Percentiles rank a stretch among this genome's conserved stretches.
Evolutionary conservation across 192 early-diverging fungal genomes (phyloP).

Genomic region (Backusella circina): DNA sequence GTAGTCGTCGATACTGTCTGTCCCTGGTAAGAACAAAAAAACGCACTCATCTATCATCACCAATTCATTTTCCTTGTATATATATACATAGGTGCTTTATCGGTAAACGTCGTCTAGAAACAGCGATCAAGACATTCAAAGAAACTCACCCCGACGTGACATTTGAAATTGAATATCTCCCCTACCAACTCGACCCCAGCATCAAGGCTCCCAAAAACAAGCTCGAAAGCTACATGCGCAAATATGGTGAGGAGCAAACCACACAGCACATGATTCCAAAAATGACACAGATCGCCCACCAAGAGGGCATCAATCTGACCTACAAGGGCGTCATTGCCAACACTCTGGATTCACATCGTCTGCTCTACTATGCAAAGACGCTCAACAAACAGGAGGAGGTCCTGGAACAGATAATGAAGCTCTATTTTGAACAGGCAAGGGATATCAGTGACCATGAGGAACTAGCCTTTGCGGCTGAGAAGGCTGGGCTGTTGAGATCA

Average conservation of each 20-base stretch:
- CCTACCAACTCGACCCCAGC: conserved; percentile 65
- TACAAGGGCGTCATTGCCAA: conserved; percentile 65
- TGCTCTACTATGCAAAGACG: conserved; percentile 53
- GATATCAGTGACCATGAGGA: conserved; percentile 60
- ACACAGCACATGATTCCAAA: conserved; percentile 44
- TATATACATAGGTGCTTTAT: conserved; percentile 54
- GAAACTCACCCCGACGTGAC: conserved; percentile 47
- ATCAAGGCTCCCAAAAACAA: conserved; percentile 47
- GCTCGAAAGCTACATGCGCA: conserved; percentile 50
- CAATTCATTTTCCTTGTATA: background rate
- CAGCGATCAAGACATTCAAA: conserved; percentile 46
- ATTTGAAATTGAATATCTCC: conserved; percentile 61
- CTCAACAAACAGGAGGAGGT: conserved; percentile 53
- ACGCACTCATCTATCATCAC: background rate
- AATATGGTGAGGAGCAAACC: conserved; percentile 64
- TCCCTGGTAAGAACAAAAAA: conserved; percentile 46
- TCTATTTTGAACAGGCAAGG: conserved; percentile 72
- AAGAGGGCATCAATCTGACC: conserved; percentile 65
- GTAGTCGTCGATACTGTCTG: conserved; percentile 67
- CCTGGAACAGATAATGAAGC: conserved; percentile 56
- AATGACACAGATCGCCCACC: conserved; percentile 50
- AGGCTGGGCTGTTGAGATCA: conserved; percentile 53
- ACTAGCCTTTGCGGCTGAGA: conserved; percentile 52
- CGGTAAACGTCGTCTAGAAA: conserved; percentile 71
- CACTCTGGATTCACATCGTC: conserved; percentile 62